phyloP scores from a whole-genome alignment of 345 rosid species.

The Eucalyptus viminalis region DNA sequence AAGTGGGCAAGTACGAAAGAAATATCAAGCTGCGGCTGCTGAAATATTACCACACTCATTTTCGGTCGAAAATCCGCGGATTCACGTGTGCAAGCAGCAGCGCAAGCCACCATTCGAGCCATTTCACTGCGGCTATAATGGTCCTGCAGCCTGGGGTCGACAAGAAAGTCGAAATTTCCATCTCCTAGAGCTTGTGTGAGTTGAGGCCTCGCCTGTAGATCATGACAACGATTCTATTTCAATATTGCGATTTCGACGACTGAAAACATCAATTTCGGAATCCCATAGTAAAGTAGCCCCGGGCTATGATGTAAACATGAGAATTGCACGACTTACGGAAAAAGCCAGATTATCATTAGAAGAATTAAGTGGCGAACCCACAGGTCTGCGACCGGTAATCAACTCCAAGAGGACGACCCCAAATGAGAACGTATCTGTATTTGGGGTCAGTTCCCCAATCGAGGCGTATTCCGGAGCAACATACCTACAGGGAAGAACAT shows the following conservation, averaged over 20 bases:
- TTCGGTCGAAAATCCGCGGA: conserved; percentile 75
- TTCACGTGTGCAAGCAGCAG: conserved; percentile 75
- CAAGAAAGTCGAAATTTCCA: background rate
- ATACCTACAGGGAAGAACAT: conserved; percentile 24
- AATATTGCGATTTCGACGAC: background rate
- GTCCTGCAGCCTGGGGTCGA: conserved; percentile 45
- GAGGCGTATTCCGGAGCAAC: conserved; percentile 94
- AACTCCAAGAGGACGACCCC: conserved; percentile 91
- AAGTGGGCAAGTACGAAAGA: background rate
- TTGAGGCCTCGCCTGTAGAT: conserved; percentile 57
- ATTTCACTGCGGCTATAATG: conserved; percentile 55
- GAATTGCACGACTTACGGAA: conserved; percentile 37
- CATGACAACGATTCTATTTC: background rate
- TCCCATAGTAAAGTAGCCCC: background rate
- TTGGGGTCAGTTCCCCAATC: conserved; percentile 38
- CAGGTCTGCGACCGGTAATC: conserved; percentile 75
- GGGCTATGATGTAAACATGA: background rate
- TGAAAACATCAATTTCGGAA: no score
- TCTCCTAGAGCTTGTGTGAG: conserved; percentile 49
- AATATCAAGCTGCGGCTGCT: background rate
- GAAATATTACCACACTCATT: conserved; percentile 65
- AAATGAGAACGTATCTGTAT: conserved; percentile 79
- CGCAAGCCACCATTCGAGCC: conserved; percentile 82
- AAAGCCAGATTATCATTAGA: conserved; percentile 91
- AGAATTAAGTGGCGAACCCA: conserved; percentile 40